phyloP scores from a whole-genome alignment of 2,329 filamentous ascomycete genomes.

The Fusarium circinatum region DNA sequence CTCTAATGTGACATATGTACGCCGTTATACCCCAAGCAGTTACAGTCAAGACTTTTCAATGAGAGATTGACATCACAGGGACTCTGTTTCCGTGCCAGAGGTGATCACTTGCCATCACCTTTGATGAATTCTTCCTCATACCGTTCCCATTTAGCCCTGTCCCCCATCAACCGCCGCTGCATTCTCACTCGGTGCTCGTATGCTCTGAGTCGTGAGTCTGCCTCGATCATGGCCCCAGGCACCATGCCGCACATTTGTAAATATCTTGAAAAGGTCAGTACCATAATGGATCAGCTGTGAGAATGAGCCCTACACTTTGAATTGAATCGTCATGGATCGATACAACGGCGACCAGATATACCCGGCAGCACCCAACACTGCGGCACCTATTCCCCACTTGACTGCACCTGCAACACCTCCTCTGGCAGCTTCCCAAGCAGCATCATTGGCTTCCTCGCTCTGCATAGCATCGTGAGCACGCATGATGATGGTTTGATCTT shows the following conservation, averaged over 20 bases:
- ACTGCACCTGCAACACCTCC: constrained; percentile 74
- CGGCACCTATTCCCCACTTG: constrained; percentile 78
- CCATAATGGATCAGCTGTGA: not conserved
- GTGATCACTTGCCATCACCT: constrained; percentile 50
- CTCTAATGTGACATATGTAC: constrained; percentile 33
- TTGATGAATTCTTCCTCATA: constrained; percentile 70
- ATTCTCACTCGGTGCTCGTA: constrained; percentile 74
- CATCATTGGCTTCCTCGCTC: constrained; percentile 73
- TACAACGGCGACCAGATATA: constrained; percentile 77
- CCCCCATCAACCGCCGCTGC: constrained; percentile 69
- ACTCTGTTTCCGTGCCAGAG: not conserved
- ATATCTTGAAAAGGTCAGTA: constrained; percentile 63
- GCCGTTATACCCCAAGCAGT: constrained; percentile 21
- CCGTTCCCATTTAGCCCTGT: constrained; percentile 74
- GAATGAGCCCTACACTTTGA: constrained; percentile 72
- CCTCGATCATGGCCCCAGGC: constrained; percentile 80
- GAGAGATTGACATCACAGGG: not conserved
- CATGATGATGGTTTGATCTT: constrained; percentile 30
- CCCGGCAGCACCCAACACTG: constrained; percentile 69
- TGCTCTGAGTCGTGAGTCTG: constrained; percentile 72
- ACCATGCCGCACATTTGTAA: constrained; percentile 89
- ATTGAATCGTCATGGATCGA: constrained; percentile 76
- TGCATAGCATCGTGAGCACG: constrained; percentile 61
- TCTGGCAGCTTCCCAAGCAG: constrained; percentile 75
- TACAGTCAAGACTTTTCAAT: constrained; percentile 7